Conservation (phyloP, 176 grass and related monocot genomes). For the Carex littledalei region DNA sequence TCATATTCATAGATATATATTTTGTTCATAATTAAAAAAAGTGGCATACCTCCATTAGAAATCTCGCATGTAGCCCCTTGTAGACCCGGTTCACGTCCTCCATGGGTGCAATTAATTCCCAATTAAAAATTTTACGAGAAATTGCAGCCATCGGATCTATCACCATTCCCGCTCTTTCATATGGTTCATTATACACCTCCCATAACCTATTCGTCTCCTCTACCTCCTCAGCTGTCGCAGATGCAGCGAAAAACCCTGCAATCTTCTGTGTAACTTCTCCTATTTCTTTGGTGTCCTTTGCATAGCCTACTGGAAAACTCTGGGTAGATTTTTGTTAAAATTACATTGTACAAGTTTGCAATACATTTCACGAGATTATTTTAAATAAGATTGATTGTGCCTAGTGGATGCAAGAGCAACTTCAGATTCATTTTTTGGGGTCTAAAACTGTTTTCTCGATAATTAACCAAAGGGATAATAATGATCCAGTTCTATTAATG, state of each 20-base stretch:
- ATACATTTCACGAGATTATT: not conserved
- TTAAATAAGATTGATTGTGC: not conserved
- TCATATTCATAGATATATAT: slow-evolving; percentile 9
- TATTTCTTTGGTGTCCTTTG: slow-evolving; percentile 37
- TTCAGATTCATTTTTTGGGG: not conserved
- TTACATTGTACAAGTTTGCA: not conserved
- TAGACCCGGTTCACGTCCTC: slow-evolving; percentile 59
- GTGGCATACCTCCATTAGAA: slow-evolving; percentile 66
- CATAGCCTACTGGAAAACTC: slow-evolving; percentile 71
- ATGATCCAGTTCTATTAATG: not conserved
- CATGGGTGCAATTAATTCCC: slow-evolving; percentile 37
- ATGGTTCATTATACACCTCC: slow-evolving; percentile 75
- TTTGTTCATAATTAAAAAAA: not conserved
- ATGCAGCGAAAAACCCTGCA: slow-evolving; percentile 36
- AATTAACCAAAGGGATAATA: not conserved
- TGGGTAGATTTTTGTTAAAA: slow-evolving; percentile 24
- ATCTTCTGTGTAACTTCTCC: slow-evolving; percentile 20
- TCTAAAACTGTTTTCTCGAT: not conserved
- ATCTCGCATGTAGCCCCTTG: slow-evolving; percentile 72
- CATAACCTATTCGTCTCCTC: slow-evolving; percentile 42
- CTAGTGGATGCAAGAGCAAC: not conserved
- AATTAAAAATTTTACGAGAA: slow-evolving; percentile 47
- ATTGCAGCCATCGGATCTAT: slow-evolving; percentile 32
- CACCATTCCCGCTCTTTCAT: slow-evolving; percentile 49
- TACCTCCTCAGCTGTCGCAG: slow-evolving; percentile 26